Evolutionary conservation across 768 basidiomycete species (phyloP).

Genomic region (Lactarius sp.): DNA sequence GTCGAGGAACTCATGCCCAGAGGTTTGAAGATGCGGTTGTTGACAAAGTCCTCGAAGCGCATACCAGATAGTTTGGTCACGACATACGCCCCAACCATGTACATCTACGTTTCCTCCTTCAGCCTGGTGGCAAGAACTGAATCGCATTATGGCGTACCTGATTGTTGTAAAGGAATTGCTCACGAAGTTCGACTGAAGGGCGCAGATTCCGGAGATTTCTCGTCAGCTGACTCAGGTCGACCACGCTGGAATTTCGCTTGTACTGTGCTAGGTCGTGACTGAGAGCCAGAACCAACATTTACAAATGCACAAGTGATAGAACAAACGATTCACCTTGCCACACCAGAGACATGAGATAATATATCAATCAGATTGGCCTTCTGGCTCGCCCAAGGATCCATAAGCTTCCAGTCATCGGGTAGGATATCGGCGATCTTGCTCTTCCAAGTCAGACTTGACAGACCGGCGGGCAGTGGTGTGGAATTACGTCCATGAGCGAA

Average conservation of each 20-base stretch:
- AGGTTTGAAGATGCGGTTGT: conserved; percentile 20
- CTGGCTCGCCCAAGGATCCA: conserved; percentile 38
- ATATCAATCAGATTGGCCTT: conserved; percentile 37
- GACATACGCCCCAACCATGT: conserved; percentile 34
- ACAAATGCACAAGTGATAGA: neutral
- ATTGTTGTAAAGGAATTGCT: conserved; percentile 39
- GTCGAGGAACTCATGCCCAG: conserved; percentile 41
- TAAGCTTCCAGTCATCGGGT: conserved; percentile 38
- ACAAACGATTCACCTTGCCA: conserved; percentile 32
- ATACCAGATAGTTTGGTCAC: conserved; percentile 33
- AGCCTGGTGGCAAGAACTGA: neutral
- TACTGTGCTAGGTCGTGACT: conserved; percentile 19
- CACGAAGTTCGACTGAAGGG: conserved; percentile 36
- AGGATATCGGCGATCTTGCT: conserved; percentile 36
- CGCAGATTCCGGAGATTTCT: conserved; percentile 31
- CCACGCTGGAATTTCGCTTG: neutral
- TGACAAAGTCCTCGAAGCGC: conserved; percentile 38
- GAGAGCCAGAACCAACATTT: neutral
- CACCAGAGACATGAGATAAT: conserved; percentile 39
- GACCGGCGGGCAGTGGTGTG: conserved; percentile 33
- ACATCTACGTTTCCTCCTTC: conserved; percentile 35
- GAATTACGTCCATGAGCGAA: conserved; percentile 35
- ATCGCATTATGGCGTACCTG: conserved; percentile 27
- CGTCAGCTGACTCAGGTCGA: conserved; percentile 17
- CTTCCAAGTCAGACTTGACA: conserved; percentile 35